Evolutionary conservation across 2,329 filamentous ascomycete species (phyloP), one percentile per base, ranked within the genome.

Genomic region (Cytospora mali): DNA sequence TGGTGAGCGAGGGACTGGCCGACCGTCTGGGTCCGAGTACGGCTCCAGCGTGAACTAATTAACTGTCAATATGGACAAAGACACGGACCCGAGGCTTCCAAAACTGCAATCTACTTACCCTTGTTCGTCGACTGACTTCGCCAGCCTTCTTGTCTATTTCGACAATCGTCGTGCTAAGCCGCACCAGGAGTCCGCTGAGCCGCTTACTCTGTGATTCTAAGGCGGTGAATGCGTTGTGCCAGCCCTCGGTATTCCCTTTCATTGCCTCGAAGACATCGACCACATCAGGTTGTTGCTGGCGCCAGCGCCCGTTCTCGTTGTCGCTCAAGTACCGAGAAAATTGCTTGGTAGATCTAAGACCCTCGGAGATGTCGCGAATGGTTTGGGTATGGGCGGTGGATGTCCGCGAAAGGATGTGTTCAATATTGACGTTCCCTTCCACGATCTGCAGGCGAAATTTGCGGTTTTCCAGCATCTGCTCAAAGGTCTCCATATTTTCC

Each of bases 161-260:
- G 18, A 87, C 85, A 59, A 96, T 88, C 68, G 95, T 90, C 58
- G 85, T 87, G 66, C 87, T 87, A 23, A 97, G 84, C 74, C 90
- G 87, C 46, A 87, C 84, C 48, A 97, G 81, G 31, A 88, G 80
- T 7, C 86, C 82, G 33, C 89, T 89, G 28, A 97, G 80, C 51
- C 85, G 83, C 65, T 88, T 85, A 16, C 89, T 88, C 71, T 89
- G 92, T 25, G 84, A 84, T 72, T 92, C 88, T 64, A 97, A 81
- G 60, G 89, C 89, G 59, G 87, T 83, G 70, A 97, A 88, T 7
- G 92, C 92, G 62, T 88, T 87, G 62, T 88, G 86, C 94, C 94
- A 98, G 50, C 93, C 93, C 67, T 96, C 90, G 10, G 93, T 89
- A 69, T 98, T 98, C 35, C 92, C 91, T 71, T 90, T 89, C 93